Evolutionary conservation across 495 filamentous ascomycete genomes (phyloP), one percentile per base, ranked within the genome.

Genomic region (Penicillium pulvis): DNA sequence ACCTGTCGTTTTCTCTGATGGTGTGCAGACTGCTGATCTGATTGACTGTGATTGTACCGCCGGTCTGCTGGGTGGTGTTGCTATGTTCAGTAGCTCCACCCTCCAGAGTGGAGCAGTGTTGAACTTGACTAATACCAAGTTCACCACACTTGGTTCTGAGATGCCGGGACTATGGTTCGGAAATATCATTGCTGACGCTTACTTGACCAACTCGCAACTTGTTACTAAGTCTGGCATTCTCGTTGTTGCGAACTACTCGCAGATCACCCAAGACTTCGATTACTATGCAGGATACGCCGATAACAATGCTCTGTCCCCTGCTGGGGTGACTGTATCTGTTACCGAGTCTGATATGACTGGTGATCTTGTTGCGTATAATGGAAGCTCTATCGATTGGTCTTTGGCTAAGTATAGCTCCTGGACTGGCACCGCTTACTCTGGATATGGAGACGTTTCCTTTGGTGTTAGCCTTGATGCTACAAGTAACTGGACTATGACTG

Each of bases 151-250:
- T 20, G 52, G 52, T 12, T 19, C 26, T 23, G 45, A 20, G 5
- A 58, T 62, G 39, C 60, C 60, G 23, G 60, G 51, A 16, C 47
- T 62, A 9, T 62, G 60, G 60, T 62, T 62, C 9, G 60, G 60
- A 33, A 62, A 62, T 19, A 5, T 62, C 4, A 59, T 58, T 42
- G 60, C 51, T 48, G 31, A 51, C 2, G 60, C 39, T 1, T 47
- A 36, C 14, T 31, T 62, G 39, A 36, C 45, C 20, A 55, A 59
- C 17, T 33, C 46, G 6, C 19, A 55, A 16, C 45, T 62, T 4
- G 51, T 46, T 24, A 62, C 60, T 11, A 41, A 46, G 2, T 62
- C 60, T 8, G 56, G 56, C 4, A 52, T 62, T 10, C 42, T 62
- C 0, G 56, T 59, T 20, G 60, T 62, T 0, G 60, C 60, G 35